Evolutionary conservation across 75 land plant species (phyloP).

Genomic region (Picea glauca): DNA sequence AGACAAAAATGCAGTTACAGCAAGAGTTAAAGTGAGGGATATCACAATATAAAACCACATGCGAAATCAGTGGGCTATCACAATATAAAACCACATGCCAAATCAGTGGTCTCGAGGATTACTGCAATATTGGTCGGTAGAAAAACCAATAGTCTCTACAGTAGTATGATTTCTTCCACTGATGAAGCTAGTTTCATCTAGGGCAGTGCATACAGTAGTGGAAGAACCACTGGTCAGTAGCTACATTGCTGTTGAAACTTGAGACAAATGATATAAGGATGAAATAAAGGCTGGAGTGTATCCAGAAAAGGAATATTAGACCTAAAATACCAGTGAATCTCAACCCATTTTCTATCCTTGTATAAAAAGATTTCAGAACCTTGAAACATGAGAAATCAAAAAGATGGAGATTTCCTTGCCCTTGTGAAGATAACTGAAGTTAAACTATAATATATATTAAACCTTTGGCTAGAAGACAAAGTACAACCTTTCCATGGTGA

Average conservation of each 20-base stretch:
- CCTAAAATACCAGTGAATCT: background rate
- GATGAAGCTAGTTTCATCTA: background rate
- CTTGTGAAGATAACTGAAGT: background rate
- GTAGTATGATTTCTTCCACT: background rate
- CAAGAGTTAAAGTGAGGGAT: background rate
- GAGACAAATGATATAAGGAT: background rate
- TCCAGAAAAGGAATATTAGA: background rate
- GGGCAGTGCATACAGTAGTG: background rate
- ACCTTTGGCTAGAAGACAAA: background rate
- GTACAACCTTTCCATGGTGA: constrained; percentile 62
- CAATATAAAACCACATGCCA: background rate
- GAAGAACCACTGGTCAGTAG: background rate
- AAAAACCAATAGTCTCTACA: background rate
- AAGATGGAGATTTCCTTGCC: background rate
- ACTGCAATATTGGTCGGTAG: background rate
- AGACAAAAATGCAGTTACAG: background rate
- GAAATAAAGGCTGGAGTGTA: background rate
- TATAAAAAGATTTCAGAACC: background rate
- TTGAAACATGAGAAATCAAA: background rate
- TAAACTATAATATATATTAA: background rate
- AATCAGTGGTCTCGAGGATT: background rate
- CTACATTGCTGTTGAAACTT: background rate
- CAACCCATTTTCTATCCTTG: background rate
- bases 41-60: background rate
- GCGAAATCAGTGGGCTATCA: background rate